Percentiles rank a stretch among this genome's conserved stretches.
phyloP scores from a whole-genome alignment of 2,329 filamentous ascomycete genomes.

The Akanthomyces dipterigenus region DNA sequence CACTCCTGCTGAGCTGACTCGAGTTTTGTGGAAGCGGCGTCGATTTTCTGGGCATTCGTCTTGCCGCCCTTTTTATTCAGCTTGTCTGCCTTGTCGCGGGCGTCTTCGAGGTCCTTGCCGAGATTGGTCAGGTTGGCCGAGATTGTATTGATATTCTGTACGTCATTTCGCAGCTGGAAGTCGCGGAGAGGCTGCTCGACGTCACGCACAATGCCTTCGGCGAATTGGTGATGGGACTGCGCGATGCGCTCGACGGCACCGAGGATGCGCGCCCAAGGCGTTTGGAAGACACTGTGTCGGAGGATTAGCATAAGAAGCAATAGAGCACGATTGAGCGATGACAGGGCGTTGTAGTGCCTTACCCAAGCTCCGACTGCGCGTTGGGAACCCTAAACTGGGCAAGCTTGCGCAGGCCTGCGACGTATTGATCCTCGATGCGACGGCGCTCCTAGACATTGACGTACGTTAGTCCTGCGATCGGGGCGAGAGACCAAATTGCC shows the following conservation, averaged over 20 bases:
- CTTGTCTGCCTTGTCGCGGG: slow-evolving; percentile 81
- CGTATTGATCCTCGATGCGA: slow-evolving; percentile 85
- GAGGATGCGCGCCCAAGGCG: slow-evolving; percentile 84
- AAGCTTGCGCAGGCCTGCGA: slow-evolving; percentile 73
- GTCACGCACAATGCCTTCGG: slow-evolving; percentile 77
- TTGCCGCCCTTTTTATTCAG: slow-evolving; percentile 71
- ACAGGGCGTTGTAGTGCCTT: slow-evolving; percentile 29
- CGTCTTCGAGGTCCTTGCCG: slow-evolving; percentile 77
- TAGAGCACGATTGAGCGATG: too few species aligned
- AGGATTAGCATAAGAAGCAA: background rate
- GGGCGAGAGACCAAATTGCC: background rate
- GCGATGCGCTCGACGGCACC: slow-evolving; percentile 74
- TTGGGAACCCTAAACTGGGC: slow-evolving; percentile 68
- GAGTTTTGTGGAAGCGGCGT: slow-evolving; percentile 63
- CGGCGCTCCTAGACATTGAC: slow-evolving; percentile 67
- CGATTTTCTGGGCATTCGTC: slow-evolving; percentile 70
- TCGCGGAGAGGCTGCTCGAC: slow-evolving; percentile 77
- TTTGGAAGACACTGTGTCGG: slow-evolving; percentile 68
- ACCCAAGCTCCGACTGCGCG: slow-evolving; percentile 79
- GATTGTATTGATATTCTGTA: slow-evolving; percentile 73
- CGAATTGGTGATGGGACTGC: slow-evolving; percentile 73
- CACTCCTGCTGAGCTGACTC: slow-evolving; percentile 78
- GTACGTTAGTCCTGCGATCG: background rate
- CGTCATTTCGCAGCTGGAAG: slow-evolving; percentile 68
- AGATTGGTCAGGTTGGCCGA: slow-evolving; percentile 72